Base-by-base conservation (phyloP, 768 basidiomycete species). In the Sporobolomyces pararoseus region DNA sequence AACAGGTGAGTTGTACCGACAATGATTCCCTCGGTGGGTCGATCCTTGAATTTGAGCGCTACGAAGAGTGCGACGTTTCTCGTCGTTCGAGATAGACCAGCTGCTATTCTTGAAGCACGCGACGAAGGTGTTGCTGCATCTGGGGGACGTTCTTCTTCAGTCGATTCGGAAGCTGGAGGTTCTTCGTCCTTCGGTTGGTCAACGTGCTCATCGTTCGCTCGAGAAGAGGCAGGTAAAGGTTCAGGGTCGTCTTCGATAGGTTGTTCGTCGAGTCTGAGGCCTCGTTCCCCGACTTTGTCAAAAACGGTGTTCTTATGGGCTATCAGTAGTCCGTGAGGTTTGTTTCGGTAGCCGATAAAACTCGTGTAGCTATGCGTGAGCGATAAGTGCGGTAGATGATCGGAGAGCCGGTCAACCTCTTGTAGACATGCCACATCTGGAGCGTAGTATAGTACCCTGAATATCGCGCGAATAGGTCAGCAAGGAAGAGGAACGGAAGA, bases 1-100 rank as follows among this genome's bases (percentile, higher is more conserved):
- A 96, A 97, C 29, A 95, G 81, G 81, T 97, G 94, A 0, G 93
- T 93, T 1, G 94, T 96, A 4, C 86, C 90, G 19, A 94, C 81
- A 47, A 95, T 80, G 39, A 91, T 79, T 6, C 92, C 90, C 46
- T 82, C 80, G 10, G 76, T 52, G 4, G 71, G 59, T 21, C 81
- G 74, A 13, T 79, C 80, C 9, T 80, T 78, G 52, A 80, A 81
- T 72, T 82, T 81, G 61, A 98, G 80, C 1, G 88, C 88, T 25
- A 90, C 84, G 34, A 97, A 51, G 10, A 75, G 44, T 2, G 59
- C 74, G 35, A 75, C 70, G 54, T 75, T 75, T 3, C 74, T 34
- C 5, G 74, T 75, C 23, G 52, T 25, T 21, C 74, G 67, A 7
- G 64, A 60, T 7, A 71, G 53, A 9, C 74, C 74, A 1, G 70